Conservation (phyloP, 345 rosid species). For the Cardamine resedifolia region DNA sequence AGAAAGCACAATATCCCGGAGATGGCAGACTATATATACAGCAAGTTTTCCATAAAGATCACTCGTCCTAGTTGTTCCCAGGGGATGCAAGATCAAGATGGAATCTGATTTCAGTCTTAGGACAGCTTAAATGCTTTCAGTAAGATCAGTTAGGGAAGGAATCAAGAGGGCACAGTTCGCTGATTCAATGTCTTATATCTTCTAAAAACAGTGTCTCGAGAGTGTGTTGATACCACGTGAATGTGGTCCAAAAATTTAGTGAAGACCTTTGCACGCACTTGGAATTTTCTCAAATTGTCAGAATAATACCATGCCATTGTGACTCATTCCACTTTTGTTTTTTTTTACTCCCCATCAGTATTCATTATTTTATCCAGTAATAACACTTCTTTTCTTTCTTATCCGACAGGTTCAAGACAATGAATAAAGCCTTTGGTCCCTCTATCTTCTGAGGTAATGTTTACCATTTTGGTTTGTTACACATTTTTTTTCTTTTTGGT, state of each 20-base stretch:
- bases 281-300: slow-evolving; percentile 10
- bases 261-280: slow-evolving; percentile 11
- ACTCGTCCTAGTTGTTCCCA: background rate
- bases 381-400: slow-evolving; percentile 14
- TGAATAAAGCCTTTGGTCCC: slow-evolving; percentile 11
- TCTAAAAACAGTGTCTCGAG: background rate
- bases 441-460: slow-evolving; percentile 11
- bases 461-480: slow-evolving; percentile 6
- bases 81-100: background rate
- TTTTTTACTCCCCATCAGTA: background rate
- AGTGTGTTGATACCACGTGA: background rate
- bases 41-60: background rate
- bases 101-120: background rate
- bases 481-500: background rate
- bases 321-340: slow-evolving; percentile 19
- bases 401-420: slow-evolving; percentile 13
- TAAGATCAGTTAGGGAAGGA: background rate
- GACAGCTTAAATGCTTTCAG: background rate
- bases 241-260: background rate
- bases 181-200: background rate
- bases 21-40: background rate
- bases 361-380: slow-evolving; percentile 20
- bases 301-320: background rate
- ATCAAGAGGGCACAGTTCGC: background rate
- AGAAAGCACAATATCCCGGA: background rate